Conservation (phyloP, 768 basidiomycete species). For the Paxillus ammoniavirescens region DNA sequence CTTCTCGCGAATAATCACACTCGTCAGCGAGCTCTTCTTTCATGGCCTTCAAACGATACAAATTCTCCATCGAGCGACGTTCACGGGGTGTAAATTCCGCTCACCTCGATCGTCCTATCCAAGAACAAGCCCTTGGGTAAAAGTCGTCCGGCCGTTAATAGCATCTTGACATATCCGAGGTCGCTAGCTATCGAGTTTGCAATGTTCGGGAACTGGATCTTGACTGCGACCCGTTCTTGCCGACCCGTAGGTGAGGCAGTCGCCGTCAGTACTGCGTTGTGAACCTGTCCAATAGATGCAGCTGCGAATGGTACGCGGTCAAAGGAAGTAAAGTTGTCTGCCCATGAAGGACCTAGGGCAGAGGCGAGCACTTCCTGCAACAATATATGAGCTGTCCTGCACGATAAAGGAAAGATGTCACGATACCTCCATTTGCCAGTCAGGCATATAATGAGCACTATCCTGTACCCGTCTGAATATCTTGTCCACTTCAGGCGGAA, state of each 20-base stretch:
- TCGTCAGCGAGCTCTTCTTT: constrained; percentile 88
- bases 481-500: constrained; percentile 84
- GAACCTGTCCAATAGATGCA: constrained; percentile 97
- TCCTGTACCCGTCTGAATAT: constrained; percentile 92
- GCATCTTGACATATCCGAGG: constrained; percentile 76
- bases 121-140: constrained; percentile 89
- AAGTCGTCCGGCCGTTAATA: constrained; percentile 77
- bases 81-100: background rate
- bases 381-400: background rate
- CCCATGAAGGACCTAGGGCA: constrained; percentile 80
- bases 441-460: constrained; percentile 97
- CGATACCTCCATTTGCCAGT: constrained; percentile 93
- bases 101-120: constrained; percentile 77
- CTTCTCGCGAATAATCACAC: constrained; percentile 88
- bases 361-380: constrained; percentile 63
- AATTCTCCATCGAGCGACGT: background rate
- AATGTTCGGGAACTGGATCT: constrained; percentile 96
- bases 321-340: constrained; percentile 66
- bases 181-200: constrained; percentile 84
- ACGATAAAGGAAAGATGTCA: background rate
- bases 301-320: constrained; percentile 89
- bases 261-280: constrained; percentile 63
- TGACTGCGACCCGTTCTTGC: constrained; percentile 68
- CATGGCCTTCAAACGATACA: constrained; percentile 60
- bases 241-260: constrained; percentile 51